Evolutionary conservation across 345 rosid species (phyloP).

Genomic region (Camelina laxa): DNA sequence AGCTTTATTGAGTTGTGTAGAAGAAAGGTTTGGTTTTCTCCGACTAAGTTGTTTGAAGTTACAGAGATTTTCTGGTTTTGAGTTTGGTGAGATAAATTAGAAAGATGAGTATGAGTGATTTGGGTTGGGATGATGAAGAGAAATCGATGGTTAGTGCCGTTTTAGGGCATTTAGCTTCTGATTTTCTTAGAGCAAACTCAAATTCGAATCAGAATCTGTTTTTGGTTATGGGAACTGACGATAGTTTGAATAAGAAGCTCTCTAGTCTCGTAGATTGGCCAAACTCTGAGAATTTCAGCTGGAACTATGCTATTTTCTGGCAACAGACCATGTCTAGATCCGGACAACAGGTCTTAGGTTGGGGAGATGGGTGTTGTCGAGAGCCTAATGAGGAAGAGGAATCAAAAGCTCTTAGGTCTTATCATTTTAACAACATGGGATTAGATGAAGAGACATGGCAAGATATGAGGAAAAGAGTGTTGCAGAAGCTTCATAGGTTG

Average conservation of each 20-base stretch:
- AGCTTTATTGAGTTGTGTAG: constrained; percentile 24
- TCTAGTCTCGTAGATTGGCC: constrained; percentile 90
- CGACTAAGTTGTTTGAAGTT: constrained; percentile 2
- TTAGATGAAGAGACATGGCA: constrained; percentile 66
- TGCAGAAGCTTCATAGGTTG: constrained; percentile 79
- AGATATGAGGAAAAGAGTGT: constrained; percentile 83
- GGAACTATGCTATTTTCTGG: constrained; percentile 98
- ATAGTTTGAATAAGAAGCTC: constrained; percentile 81
- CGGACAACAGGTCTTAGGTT: constrained; percentile 86
- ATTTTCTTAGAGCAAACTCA: constrained; percentile 72
- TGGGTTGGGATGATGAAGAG: constrained; percentile 80
- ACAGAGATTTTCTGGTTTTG: constrained; percentile 2
- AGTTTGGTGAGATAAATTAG: constrained; percentile 45
- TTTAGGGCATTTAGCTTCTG: constrained; percentile 77
- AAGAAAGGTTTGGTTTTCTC: constrained; percentile 24
- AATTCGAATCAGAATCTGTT: constrained; percentile 66
- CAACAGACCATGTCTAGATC: constrained; percentile 86
- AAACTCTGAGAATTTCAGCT: constrained; percentile 74
- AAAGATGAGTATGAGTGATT: constrained; percentile 56
- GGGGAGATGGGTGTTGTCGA: constrained; percentile 97
- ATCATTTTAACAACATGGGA: constrained; percentile 38
- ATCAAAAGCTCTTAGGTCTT: constrained; percentile 51
- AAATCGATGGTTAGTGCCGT: constrained; percentile 69
- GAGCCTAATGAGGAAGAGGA: constrained; percentile 88
- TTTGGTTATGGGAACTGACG: constrained; percentile 65